Evolutionary conservation across 768 basidiomycete species (phyloP).

Genomic region (Agrocybe praecox): DNA sequence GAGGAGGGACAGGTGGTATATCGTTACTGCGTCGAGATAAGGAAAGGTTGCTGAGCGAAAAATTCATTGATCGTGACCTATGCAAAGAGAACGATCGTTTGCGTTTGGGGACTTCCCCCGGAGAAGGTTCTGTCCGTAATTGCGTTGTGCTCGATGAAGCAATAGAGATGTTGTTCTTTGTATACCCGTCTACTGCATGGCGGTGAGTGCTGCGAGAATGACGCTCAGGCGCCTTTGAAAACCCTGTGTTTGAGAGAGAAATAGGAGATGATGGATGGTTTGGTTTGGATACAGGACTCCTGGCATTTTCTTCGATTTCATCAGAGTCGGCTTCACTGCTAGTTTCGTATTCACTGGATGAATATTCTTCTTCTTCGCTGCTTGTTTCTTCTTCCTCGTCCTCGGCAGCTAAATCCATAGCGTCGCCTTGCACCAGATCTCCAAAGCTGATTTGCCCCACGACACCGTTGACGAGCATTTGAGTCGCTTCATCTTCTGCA

Average conservation of each 20-base stretch:
- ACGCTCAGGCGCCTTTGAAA: not conserved
- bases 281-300: slow-evolving; percentile 3
- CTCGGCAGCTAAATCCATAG: slow-evolving; percentile 79
- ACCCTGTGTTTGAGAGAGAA: not conserved
- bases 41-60: slow-evolving; percentile 23
- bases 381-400: slow-evolving; percentile 49
- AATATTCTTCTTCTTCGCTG: slow-evolving; percentile 43
- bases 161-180: not conserved
- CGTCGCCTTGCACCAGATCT: slow-evolving; percentile 77
- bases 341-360: slow-evolving; percentile 41
- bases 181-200: not conserved
- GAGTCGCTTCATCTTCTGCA: slow-evolving; percentile 83
- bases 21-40: slow-evolving; percentile 31
- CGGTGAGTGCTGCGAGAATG: slow-evolving; percentile 5
- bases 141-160: slow-evolving; percentile 2
- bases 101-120: slow-evolving; percentile 17
- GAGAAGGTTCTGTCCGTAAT: slow-evolving; percentile 7
- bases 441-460: slow-evolving; percentile 83
- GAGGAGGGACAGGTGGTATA: slow-evolving; percentile 44
- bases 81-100: slow-evolving; percentile 49
- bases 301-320: slow-evolving; percentile 31
- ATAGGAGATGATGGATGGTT: not conserved
- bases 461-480: slow-evolving; percentile 77
- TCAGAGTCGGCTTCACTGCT: slow-evolving; percentile 34
- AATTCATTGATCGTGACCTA: slow-evolving; percentile 47